phyloP scores from a whole-genome alignment of 352 stramenopile genomes.

The Pythium phragmiticola region DNA sequence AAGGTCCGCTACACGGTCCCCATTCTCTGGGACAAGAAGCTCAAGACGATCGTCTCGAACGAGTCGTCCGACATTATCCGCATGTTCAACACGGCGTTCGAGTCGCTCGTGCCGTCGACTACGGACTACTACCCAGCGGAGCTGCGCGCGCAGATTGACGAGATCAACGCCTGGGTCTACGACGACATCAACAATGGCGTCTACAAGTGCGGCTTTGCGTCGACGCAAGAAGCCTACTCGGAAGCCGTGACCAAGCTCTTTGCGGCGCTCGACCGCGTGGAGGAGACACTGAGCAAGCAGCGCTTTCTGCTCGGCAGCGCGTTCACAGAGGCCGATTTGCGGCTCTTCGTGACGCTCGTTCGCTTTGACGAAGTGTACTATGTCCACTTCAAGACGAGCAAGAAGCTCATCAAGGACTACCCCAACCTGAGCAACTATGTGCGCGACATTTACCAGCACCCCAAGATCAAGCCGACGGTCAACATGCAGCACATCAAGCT shows the following conservation, averaged over 20 bases:
- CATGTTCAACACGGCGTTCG: conserved; percentile 87
- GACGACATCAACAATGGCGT: conserved; percentile 92
- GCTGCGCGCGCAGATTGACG: conserved; percentile 83
- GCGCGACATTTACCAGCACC: conserved; percentile 92
- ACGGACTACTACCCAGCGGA: conserved; percentile 81
- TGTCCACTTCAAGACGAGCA: conserved; percentile 89
- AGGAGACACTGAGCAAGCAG: conserved; percentile 64
- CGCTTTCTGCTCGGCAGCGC: conserved; percentile 60
- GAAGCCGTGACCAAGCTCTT: conserved; percentile 73
- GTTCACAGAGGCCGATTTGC: conserved; percentile 80
- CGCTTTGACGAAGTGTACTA: conserved; percentile 86
- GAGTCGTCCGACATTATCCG: conserved; percentile 93
- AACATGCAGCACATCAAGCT: conserved; percentile 97
- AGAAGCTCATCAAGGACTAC: conserved; percentile 87
- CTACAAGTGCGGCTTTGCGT: conserved; percentile 92
- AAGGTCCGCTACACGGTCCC: conserved; percentile 89
- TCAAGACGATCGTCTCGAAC: conserved; percentile 93
- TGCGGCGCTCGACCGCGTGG: conserved; percentile 62
- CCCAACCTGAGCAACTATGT: conserved; percentile 85
- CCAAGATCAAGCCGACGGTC: conserved; percentile 81
- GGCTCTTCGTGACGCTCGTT: conserved; percentile 80
- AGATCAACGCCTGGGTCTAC: conserved; percentile 92
- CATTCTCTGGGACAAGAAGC: conserved; percentile 90
- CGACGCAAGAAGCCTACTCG: conserved; percentile 88
- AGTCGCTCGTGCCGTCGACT: conserved; percentile 62